Base-by-base conservation (phyloP, 2,329 filamentous ascomycete species). In the Aspergillus proliferans region DNA sequence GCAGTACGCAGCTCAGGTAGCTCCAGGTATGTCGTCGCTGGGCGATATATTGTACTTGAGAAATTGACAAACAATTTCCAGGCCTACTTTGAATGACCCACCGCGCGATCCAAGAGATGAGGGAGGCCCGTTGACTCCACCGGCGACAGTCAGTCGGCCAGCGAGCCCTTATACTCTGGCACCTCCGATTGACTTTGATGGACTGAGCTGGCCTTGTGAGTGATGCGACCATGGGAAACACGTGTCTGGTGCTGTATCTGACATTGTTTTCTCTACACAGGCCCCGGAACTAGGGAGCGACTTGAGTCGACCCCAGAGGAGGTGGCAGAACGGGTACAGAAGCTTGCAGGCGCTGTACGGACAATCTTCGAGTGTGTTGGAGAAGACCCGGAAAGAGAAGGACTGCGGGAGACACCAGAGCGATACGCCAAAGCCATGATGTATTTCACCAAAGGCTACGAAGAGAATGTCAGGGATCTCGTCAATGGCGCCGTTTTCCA, bases 401-500 rank as follows among this genome's bases (percentile, higher is more conserved):
- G 82, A 3, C 69, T 85, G 47, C 73, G 76, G n/a, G 76, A 78
- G 45, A 85, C 82, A 0, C 93, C 93, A 0, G 83, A 87, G 62
- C 81, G 93, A 53, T 98, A 97, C 68, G 92, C 93, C 43, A 93
- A 95, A 71, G 93, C 93, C 12, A 84, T 98, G 81, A 82, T 97
- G 54, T 94, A 87, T 76, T 90, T 98, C 70, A 98, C 93, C 5
- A 90, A 94, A 69, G 93, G 93, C 40, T 98, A 98, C 68, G 90
- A 97, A 73, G 85, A 95, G 74, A 96, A 96, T 63, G 82, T 96
- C 47, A 79, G 84, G 53, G 88, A 95, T 65, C 87, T 97, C 57
- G 88, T 97, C 53, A 97, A 97, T 68, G 82, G 85, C 48, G 93
- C 93, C 15, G 87, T 97, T 47, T 98, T 98, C 72, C 86, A 95